Evolutionary conservation across 768 basidiomycete species (phyloP).

Genomic region (Lepiota subincarnata): DNA sequence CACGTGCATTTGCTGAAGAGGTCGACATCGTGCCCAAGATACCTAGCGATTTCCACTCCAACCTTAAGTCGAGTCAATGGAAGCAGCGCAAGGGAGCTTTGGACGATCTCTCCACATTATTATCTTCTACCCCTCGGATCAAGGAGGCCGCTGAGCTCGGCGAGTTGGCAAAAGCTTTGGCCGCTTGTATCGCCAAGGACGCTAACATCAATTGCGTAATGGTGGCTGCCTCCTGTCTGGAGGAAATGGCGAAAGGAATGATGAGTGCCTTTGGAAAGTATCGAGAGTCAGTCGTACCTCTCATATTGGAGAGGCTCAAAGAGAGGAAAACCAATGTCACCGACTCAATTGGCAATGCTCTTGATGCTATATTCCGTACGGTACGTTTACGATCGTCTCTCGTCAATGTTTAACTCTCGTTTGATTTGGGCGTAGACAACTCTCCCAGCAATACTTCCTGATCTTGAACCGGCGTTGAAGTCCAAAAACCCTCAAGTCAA

Average conservation of each 20-base stretch:
- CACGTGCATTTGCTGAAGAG: conserved; percentile 74
- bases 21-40: conserved; percentile 75
- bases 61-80: conserved; percentile 91
- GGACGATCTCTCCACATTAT: conserved; percentile 71
- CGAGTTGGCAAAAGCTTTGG: conserved; percentile 73
- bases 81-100: conserved; percentile 93
- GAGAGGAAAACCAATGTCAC: conserved; percentile 90
- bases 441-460: conserved; percentile 77
- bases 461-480: conserved; percentile 70
- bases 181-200: conserved; percentile 78
- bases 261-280: conserved; percentile 70
- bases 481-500: conserved; percentile 98
- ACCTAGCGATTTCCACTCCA: conserved; percentile 67
- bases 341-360: conserved; percentile 79
- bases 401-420: conserved; percentile 11
- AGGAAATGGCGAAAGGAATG: conserved; percentile 81
- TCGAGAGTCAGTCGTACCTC: conserved; percentile 65
- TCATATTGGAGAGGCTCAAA: conserved; percentile 86
- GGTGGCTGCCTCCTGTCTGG: conserved; percentile 79
- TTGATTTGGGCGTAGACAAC: conserved; percentile 49
- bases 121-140: conserved; percentile 70
- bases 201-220: conserved; percentile 96
- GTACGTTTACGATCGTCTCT: conserved; percentile 42
- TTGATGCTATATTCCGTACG: conserved; percentile 84
- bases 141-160: conserved; percentile 75